phyloP scores from a whole-genome alignment of 2,329 filamentous ascomycete genomes.

The Lasiodiplodia theobromae region DNA sequence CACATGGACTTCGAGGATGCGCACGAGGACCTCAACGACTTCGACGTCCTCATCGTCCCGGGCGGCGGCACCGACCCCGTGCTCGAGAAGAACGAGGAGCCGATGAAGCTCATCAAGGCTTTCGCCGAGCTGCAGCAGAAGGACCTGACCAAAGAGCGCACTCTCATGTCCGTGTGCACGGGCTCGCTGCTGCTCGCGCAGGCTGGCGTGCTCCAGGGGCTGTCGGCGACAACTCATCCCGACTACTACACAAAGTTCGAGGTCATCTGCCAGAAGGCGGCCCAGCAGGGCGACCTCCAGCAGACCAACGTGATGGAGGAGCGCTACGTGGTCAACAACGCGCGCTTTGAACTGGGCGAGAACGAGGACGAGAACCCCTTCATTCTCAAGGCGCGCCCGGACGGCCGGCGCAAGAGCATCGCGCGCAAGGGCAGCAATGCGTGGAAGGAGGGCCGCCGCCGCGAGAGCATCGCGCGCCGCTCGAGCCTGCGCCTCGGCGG shows the following conservation, averaged over 20 bases:
- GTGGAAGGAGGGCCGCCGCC: conserved; percentile 74
- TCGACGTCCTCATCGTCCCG: conserved; percentile 79
- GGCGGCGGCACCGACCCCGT: conserved; percentile 69
- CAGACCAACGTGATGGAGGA: conserved; percentile 85
- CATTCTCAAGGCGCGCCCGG: conserved; percentile 75
- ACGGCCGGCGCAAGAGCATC: conserved; percentile 52
- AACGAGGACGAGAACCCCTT: conserved; percentile 85
- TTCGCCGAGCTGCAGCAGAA: conserved; percentile 82
- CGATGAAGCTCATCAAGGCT: conserved; percentile 74
- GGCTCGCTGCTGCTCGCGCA: conserved; percentile 79
- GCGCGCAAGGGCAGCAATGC: conserved; percentile 82
- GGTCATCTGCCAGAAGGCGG: conserved; percentile 78
- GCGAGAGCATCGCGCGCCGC: conserved; percentile 81
- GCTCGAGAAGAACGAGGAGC: conserved; percentile 62
- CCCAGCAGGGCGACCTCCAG: conserved; percentile 73
- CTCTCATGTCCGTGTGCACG: conserved; percentile 80
- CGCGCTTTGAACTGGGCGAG: conserved; percentile 80
- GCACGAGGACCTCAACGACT: conserved; percentile 74
- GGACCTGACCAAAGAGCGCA: conserved; percentile 80
- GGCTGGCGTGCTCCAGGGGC: conserved; percentile 77
- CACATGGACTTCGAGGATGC: conserved; percentile 83
- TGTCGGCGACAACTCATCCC: conserved; percentile 83
- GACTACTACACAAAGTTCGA: conserved; percentile 82
- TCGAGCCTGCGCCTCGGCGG: conserved; percentile 75
- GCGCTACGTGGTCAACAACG: conserved; percentile 89